A percentile compares a stretch with the other conserved stretches of the same genome.
Conservation (phyloP, 257 asterid species). For the Hygrophila difformis region DNA sequence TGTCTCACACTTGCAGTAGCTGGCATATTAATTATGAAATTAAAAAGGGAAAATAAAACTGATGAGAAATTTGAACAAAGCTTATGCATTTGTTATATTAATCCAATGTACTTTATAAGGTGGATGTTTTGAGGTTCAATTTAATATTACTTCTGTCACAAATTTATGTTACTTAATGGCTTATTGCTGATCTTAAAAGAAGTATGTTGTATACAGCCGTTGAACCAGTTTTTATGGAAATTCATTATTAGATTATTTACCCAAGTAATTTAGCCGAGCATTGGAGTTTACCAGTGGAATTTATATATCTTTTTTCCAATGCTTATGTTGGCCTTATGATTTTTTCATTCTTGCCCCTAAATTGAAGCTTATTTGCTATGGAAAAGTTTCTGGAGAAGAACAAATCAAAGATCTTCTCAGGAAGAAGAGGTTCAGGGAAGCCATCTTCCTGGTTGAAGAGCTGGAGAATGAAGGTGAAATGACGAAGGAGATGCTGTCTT, state of each 20-base stretch:
- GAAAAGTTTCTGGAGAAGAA: slow-evolving; percentile 77
- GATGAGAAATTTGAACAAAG: slow-evolving; percentile 6
- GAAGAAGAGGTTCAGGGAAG: slow-evolving; percentile 74
- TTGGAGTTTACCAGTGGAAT: slow-evolving; percentile 2
- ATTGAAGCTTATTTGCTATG: slow-evolving; percentile 71
- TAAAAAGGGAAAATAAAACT: neutral
- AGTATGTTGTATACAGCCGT: neutral
- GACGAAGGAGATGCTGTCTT: slow-evolving; percentile 67
- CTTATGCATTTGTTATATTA: neutral
- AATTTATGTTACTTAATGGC: neutral
- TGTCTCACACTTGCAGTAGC: neutral
- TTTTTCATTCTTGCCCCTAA: slow-evolving; percentile 15
- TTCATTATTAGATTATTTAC: no score
- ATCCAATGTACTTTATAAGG: neutral
- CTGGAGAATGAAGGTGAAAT: slow-evolving; percentile 82
- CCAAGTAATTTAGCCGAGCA: slow-evolving; percentile 5
- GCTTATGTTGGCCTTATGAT: slow-evolving; percentile 13
- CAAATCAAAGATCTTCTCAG: slow-evolving; percentile 77
- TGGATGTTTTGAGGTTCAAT: no score
- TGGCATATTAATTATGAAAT: slow-evolving; percentile 6
- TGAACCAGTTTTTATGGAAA: slow-evolving; percentile 6
- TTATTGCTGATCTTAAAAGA: slow-evolving; percentile 8
- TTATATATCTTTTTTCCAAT: neutral
- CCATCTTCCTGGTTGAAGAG: slow-evolving; percentile 75
- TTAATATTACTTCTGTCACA: no score